Evolutionary conservation across 2,329 filamentous ascomycete species (phyloP), one percentile per base, ranked within the genome.

Genomic region (Ampelomyces quisqualis): DNA sequence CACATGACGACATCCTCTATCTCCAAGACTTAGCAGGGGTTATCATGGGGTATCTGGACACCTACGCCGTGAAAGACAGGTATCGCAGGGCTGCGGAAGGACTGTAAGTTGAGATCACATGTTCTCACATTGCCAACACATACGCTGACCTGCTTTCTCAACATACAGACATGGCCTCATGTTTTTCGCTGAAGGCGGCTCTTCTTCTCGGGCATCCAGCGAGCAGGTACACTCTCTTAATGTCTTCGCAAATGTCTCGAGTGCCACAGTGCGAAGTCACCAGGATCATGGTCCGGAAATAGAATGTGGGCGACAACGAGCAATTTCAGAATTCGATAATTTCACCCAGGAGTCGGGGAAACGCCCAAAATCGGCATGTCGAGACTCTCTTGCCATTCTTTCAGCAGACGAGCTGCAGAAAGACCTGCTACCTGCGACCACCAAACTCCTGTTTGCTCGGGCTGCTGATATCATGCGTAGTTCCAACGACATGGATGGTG

Each of bases 381-480:
- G n/a, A n/a, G n/a, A n/a, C n/a, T n/a, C n/a, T n/a, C n/a, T n/a
- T n/a, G n/a, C n/a, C n/a, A n/a, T n/a, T n/a, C n/a, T n/a, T n/a
- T 45, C 45, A n/a, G 17, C 47, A 18, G 21, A 30, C 7, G 45
- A 44, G n/a, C 42, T 56, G 5, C 55, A 56, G 33, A 35, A 54
- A 8, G 43, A 21, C 10, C 46, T 56, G 5, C 14, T 58, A 11
- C 51, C 55, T 5, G 22, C 37, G 2, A 47, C 45, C 20, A 38
- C 43, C 8, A 55, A 43, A 27, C 18, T 36, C n/a, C 47, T 57
- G 31, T 58, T 58, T 21, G 39, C 51, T 2, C 47, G 53, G 5
- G 56, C 56, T 31, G 51, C 56, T 11, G 46, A 41, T 10, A 57
- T 60, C 15, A 56, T 60, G 27, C 41, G 45, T 9, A 38, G 28